Evolutionary conservation across 1,284 basidiomycete species (phyloP).

Genomic region (Spongispora temasekensis): DNA sequence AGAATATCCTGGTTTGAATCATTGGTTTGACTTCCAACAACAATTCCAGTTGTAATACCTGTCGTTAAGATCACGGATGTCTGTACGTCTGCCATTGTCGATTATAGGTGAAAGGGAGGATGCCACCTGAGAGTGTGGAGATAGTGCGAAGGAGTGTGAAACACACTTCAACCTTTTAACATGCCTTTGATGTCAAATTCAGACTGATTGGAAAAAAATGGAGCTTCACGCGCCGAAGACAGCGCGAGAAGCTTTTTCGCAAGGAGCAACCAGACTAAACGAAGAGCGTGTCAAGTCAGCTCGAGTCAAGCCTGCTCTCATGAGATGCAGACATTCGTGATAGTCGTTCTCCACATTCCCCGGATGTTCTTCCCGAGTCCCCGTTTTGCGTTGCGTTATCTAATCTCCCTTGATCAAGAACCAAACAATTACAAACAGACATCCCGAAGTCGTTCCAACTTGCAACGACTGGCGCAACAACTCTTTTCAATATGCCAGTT

Average conservation of each 20-base stretch:
- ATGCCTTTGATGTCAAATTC: too few relatives aligned
- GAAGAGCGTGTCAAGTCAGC: neutral
- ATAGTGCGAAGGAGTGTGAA: too few relatives aligned
- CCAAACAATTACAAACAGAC: conserved; percentile 24
- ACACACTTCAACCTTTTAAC: too few relatives aligned
- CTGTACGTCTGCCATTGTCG: conserved; percentile 17
- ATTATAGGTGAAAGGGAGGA: neutral
- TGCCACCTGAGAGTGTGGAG: too few relatives aligned
- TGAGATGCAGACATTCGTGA: neutral
- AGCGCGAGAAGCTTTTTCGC: neutral
- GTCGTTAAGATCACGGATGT: conserved; percentile 14
- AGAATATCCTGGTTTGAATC: conserved; percentile 19
- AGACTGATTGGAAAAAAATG: too few relatives aligned
- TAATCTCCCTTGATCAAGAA: neutral
- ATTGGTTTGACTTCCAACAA: neutral
- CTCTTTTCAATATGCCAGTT: conserved; percentile 70
- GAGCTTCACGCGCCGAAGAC: neutral
- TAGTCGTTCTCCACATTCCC: neutral
- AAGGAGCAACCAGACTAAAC: neutral
- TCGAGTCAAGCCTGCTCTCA: neutral
- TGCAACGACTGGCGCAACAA: neutral
- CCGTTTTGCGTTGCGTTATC: conserved; percentile 2
- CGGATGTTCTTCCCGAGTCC: neutral
- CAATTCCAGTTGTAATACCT: conserved; percentile 8
- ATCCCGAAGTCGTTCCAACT: neutral